Base-by-base conservation (phyloP, 2,329 filamentous ascomycete species). In the Neopestalotiopsis sp. region DNA sequence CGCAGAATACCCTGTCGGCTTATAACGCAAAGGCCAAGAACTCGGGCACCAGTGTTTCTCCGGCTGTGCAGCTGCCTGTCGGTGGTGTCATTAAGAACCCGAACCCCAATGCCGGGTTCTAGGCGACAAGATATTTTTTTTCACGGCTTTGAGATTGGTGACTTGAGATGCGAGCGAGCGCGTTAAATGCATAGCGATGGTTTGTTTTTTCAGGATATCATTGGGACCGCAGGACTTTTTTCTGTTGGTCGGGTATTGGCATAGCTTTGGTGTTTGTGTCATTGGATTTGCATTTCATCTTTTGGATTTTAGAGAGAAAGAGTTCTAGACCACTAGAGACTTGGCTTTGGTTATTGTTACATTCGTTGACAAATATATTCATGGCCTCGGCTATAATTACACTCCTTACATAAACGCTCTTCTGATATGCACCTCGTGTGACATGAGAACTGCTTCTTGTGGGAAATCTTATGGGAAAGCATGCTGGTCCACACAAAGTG, bases 21-120 rank as follows among this genome's bases (percentile, higher is more conserved):
- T 79, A 84, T 75, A 79, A 76, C 73, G 75, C 76, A 17, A 72
- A 79, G 1, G 82, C 83, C 9, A 79, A 78, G 4, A 61, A 68
- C 14, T 79, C 79, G 13, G 73, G 67, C 5, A 67, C 71, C 2
- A 78, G 80, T 0, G 71, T 79, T 10, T 73, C 81, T 7, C 81
- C 81, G 20, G 66, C 73, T 3, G 63, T 71, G 3, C 68, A 80
- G 58, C 78, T 81, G 73, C 59, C 59, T 24, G 81, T 79, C 10
- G 83, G 82, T 40, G 42, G 63, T 38, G 66, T 67, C 28, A 34
- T 62, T 24, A 3, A 24, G 6, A 63, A 62, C 66, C 66, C 66
- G 5, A 63, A 67, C 42, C 66, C 66, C 17, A 40, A 57, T 13
- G 1, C 58, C 53, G 66, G 66, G 0, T 67, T 67, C 56, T 67